Evolutionary conservation across 345 rosid species (phyloP).

Genomic region (Pistacia atlantica): DNA sequence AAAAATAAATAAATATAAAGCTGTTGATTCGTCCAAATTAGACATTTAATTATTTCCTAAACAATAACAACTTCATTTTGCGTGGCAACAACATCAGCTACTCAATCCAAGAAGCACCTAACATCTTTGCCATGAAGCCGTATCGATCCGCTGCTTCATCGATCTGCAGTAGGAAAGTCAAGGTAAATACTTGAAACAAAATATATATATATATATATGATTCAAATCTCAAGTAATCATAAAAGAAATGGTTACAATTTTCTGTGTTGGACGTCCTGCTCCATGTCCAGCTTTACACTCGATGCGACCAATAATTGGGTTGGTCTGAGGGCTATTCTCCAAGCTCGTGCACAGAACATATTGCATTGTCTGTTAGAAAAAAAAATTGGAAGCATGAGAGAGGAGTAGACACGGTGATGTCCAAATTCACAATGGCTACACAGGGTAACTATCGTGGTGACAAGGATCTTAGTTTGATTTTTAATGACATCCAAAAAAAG

Average conservation of each 20-base stretch:
- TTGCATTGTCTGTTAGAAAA: slow-evolving; percentile 76
- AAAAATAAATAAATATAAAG: no score
- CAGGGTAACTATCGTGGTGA: no score
- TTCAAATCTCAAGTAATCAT: background rate
- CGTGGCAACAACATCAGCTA: slow-evolving; percentile 21
- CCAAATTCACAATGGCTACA: background rate
- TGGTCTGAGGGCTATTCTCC: slow-evolving; percentile 82
- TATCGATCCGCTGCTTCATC: slow-evolving; percentile 88
- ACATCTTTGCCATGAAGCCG: slow-evolving; percentile 81
- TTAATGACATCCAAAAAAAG: no score
- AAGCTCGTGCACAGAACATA: slow-evolving; percentile 67
- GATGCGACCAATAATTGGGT: slow-evolving; percentile 82
- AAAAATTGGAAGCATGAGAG: background rate
- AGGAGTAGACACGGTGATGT: background rate
- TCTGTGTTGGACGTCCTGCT: slow-evolving; percentile 87
- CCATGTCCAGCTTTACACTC: slow-evolving; percentile 97
- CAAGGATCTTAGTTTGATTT: no score
- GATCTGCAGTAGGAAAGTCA: slow-evolving; percentile 48
- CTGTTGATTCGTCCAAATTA: no score
- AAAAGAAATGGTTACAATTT: slow-evolving; percentile 46
- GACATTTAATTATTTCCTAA: no score
- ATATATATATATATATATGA: background rate
- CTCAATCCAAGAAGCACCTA: slow-evolving; percentile 71
- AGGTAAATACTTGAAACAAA: background rate
- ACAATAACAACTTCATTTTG: no score